Evolutionary conservation across 192 early-diverging fungal genomes (phyloP), one percentile per base, ranked within the genome.

Genomic region (Phlyctochytrium arcticum): DNA sequence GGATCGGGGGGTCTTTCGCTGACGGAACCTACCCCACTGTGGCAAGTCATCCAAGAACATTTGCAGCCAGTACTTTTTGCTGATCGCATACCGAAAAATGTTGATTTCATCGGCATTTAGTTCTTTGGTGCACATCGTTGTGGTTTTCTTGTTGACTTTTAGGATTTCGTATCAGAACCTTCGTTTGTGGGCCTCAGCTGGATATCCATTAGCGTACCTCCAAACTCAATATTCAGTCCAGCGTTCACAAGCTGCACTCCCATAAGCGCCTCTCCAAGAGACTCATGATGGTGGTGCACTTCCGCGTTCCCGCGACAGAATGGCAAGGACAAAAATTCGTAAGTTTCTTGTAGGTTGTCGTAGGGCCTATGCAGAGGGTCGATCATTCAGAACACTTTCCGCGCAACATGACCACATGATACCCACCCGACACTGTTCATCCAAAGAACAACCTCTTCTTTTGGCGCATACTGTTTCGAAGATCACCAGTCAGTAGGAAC

Each of bases 251-350:
- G 75, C 35, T 90, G 86, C 79, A 90, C 82, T 49, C 90, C 90
- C 36, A 88, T 67, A 15, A 92, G 70, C 3, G 89, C 90, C 63
- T 92, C 90, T 19, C 87, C 90, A 23, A 92, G 69, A 9, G 87
- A 84, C 67, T 92, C 90, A 64, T 92, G 90, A 62, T 87, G 82
- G 60, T 92, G 90, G 26, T 87, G 69, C 10, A 89, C 65, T 26
- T 75, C 64, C 15, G 76, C 72, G 12, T 72, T 58, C 3, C 89
- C 89, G 21, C 73, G 73, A 51, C 90, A 92, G 57, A 81, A 92
- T 35, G 90, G 90, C 35, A 91, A 70, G 46, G 87, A 82, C 35
- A 80, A 84, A 54, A 84, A 89, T 29, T 85, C 83, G 57, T 92
- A 92, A 39, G 83, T 87, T 68, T 92, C 90, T 65, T 89, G 88